Percentiles rank a stretch among this genome's conserved stretches.
phyloP scores from a whole-genome alignment of 495 filamentous ascomycete genomes.

The Penicillium subrubescens region DNA sequence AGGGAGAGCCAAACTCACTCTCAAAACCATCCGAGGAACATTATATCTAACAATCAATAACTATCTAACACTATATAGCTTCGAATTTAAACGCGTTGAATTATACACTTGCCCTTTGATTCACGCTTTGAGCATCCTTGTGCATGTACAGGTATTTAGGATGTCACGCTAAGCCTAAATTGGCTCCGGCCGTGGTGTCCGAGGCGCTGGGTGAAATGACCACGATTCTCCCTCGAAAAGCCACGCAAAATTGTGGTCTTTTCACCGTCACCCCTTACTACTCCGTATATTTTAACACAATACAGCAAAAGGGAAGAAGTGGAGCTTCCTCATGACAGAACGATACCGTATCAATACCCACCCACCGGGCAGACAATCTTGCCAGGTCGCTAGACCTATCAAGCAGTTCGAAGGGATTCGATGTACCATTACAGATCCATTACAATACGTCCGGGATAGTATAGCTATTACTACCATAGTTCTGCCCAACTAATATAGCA shows the following conservation, averaged over 20 bases:
- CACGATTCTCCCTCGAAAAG: constrained; percentile 2
- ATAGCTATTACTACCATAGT: not conserved
- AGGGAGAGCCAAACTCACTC: too few species aligned
- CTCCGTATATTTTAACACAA: too few species aligned
- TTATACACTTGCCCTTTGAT: too few species aligned
- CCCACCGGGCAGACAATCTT: constrained; percentile 18
- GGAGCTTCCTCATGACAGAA: too few species aligned
- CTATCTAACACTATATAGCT: too few species aligned
- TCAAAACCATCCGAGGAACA: too few species aligned
- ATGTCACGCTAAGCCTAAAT: constrained; percentile 3
- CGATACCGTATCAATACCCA: too few species aligned
- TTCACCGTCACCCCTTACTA: constrained; percentile 8
- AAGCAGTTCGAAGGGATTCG: not conserved
- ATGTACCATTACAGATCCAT: not conserved
- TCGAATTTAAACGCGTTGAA: too few species aligned
- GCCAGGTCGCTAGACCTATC: constrained; percentile 1
- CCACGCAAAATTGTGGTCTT: constrained; percentile 5
- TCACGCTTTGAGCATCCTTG: too few species aligned
- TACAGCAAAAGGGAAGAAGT: too few species aligned
- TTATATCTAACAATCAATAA: too few species aligned
- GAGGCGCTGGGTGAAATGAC: constrained; percentile 4
- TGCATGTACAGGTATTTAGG: too few species aligned
- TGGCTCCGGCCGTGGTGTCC: not conserved
- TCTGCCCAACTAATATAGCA: constrained; percentile 4
- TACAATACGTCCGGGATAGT: not conserved